phyloP scores from a whole-genome alignment of 2,329 filamentous ascomycete species.

The Paecilomyces sp. region DNA sequence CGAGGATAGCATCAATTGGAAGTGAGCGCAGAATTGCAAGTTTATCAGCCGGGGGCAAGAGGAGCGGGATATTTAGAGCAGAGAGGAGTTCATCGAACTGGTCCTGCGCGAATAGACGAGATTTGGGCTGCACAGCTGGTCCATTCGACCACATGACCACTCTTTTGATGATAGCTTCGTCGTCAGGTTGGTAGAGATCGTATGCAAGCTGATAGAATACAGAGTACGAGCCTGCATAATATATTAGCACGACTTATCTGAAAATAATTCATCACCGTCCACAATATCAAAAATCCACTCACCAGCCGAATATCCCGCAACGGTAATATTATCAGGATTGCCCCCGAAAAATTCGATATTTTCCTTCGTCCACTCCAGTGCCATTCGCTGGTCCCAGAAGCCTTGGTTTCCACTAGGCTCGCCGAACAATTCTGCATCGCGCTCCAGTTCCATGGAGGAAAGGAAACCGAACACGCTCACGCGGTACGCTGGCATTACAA shows the following conservation, averaged over 20 bases:
- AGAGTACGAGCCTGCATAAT: conserved; percentile 41
- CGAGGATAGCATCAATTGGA: conserved; percentile 33
- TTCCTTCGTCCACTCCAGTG: conserved; percentile 49
- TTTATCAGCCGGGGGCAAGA: conserved; percentile 36
- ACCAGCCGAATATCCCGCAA: conserved; percentile 51
- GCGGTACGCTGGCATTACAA: conserved; percentile 51
- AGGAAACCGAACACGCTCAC: conserved; percentile 52
- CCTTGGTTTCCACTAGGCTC: conserved; percentile 43
- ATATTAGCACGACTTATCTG: background rate
- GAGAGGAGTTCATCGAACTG: conserved; percentile 48
- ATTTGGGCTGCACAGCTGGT: conserved; percentile 47
- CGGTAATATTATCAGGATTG: conserved; percentile 44
- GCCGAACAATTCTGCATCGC: conserved; percentile 28
- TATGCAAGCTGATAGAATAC: conserved; percentile 52
- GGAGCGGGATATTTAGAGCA: conserved; percentile 36
- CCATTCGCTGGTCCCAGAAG: conserved; percentile 52
- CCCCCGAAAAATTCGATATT: conserved; percentile 48
- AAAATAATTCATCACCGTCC: background rate
- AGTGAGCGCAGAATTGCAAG: conserved; percentile 38
- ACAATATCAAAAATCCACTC: background rate
- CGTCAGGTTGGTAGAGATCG: conserved; percentile 44
- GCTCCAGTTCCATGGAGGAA: conserved; percentile 40
- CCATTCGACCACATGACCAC: conserved; percentile 50
- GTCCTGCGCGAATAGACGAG: conserved; percentile 37
- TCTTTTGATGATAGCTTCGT: conserved; percentile 43